Evolutionary conservation across 2,329 filamentous ascomycete species (phyloP).

Genomic region (Colletotrichum sojae): DNA sequence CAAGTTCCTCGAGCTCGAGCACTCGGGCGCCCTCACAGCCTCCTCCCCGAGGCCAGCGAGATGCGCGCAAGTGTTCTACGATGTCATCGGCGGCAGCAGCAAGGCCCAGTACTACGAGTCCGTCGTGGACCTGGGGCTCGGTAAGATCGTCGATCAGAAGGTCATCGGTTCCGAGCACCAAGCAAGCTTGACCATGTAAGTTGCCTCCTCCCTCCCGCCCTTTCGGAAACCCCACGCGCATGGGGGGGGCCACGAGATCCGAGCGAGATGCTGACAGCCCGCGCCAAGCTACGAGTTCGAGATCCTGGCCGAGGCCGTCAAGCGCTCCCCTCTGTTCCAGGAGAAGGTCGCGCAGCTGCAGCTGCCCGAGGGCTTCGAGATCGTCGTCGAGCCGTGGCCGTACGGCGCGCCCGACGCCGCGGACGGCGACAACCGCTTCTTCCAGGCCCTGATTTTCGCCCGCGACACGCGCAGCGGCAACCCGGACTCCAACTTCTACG

Average conservation of each 20-base stretch:
- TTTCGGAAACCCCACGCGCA: neutral
- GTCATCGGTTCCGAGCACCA: constrained; percentile 48
- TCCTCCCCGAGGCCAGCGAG: constrained; percentile 50
- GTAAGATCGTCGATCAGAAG: constrained; percentile 45
- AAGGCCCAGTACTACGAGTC: constrained; percentile 52
- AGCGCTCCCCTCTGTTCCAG: constrained; percentile 49
- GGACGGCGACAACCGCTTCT: constrained; percentile 50
- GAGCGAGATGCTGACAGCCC: constrained; percentile 7
- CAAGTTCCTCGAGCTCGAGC: constrained; percentile 58
- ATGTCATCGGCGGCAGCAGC: constrained; percentile 48
- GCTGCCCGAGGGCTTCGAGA: constrained; percentile 50
- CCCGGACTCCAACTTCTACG: constrained; percentile 65
- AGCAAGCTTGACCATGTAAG: constrained; percentile 50
- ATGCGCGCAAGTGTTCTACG: constrained; percentile 54
- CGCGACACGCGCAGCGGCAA: constrained; percentile 48
- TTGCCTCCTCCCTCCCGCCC: neutral
- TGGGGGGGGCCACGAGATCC: neutral
- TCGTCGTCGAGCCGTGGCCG: constrained; percentile 62
- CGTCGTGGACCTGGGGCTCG: constrained; percentile 50
- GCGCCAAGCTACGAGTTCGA: constrained; percentile 51
- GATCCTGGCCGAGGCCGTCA: constrained; percentile 49
- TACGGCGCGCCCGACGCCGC: constrained; percentile 48
- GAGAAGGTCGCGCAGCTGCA: constrained; percentile 48
- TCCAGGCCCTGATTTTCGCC: constrained; percentile 53
- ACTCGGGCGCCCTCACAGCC: constrained; percentile 48